phyloP scores from a whole-genome alignment of 2,329 filamentous ascomycete species.

The Drechslerella stenobrocha region DNA sequence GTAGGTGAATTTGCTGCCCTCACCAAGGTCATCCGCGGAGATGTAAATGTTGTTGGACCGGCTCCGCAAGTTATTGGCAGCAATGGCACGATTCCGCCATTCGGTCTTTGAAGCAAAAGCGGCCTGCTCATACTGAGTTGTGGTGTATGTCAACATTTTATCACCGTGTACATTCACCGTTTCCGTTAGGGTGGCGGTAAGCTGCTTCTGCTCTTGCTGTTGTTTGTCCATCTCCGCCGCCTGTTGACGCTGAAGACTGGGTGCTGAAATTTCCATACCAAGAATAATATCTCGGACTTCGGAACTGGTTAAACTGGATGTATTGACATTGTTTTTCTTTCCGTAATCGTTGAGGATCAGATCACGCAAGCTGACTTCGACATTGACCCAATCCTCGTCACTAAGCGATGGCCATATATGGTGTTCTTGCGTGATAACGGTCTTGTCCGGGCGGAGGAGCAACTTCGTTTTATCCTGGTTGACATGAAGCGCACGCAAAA shows the following conservation, averaged over 20 bases:
- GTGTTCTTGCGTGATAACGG: slow-evolving; percentile 95
- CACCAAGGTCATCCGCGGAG: slow-evolving; percentile 87
- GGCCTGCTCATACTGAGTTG: slow-evolving; percentile 95
- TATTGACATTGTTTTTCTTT: slow-evolving; percentile 99
- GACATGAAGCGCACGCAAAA: slow-evolving; percentile 90
- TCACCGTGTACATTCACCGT: slow-evolving; percentile 96
- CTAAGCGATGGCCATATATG: slow-evolving; percentile 96
- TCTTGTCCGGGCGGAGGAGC: slow-evolving; percentile 92
- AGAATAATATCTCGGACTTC: slow-evolving; percentile 98
- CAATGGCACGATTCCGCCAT: slow-evolving; percentile 95
- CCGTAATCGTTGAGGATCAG: slow-evolving; percentile 97
- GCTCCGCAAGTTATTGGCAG: slow-evolving; percentile 90
- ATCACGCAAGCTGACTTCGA: slow-evolving; percentile 94
- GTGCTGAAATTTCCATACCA: slow-evolving; percentile 98
- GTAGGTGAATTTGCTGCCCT: slow-evolving; percentile 86
- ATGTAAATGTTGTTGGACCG: slow-evolving; percentile 98
- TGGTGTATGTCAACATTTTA: slow-evolving; percentile 97
- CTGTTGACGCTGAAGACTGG: slow-evolving; percentile 96
- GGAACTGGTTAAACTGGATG: slow-evolving; percentile 90
- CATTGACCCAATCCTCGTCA: slow-evolving; percentile 98
- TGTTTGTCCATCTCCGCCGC: slow-evolving; percentile 99
- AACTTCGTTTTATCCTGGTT: slow-evolving; percentile 99
- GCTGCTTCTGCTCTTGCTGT: slow-evolving; percentile 91
- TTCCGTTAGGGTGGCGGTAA: slow-evolving; percentile 96
- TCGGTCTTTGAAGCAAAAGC: slow-evolving; percentile 98